A percentile compares a stretch with the other conserved stretches of the same genome.
These are phyloP conservation scores for Monilinia fructigena DNA, from an alignment of 2,329 filamentous ascomycete genomes.

Conservation along the genomic window DNA sequence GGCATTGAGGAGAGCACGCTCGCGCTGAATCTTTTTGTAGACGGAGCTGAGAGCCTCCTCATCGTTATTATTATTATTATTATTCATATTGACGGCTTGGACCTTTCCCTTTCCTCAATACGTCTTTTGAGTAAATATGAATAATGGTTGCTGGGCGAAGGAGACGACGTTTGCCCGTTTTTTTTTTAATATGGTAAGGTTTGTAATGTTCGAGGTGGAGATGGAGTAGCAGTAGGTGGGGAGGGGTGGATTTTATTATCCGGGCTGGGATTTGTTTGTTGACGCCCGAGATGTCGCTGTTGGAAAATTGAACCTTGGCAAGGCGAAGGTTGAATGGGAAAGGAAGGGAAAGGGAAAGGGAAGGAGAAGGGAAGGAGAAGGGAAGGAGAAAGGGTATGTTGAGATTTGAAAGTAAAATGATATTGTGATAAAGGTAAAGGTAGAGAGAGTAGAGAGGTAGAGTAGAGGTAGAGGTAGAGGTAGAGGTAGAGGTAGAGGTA, in stretches of 20 bases:
- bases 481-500: too few species aligned
- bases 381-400: too few species aligned
- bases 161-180: constrained; percentile 4
- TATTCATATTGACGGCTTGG: constrained; percentile 48
- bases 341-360: too few species aligned
- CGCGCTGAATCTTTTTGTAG: constrained; percentile 95
- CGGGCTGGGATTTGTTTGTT: constrained; percentile 23
- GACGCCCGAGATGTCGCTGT: constrained; percentile 21
- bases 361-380: too few species aligned
- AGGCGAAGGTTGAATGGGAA: constrained; percentile 1
- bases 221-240: constrained; percentile 19
- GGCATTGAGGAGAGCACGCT: constrained; percentile 91
- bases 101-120: constrained; percentile 11
- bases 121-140: constrained; percentile 5
- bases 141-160: constrained; percentile 13
- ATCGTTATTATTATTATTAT: constrained; percentile 62
- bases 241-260: constrained; percentile 21
- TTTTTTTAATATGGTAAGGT: constrained; percentile 21
- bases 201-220: constrained; percentile 24
- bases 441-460: too few species aligned
- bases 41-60: constrained; percentile 73
- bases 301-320: constrained; percentile 21
- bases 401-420: too few species aligned
- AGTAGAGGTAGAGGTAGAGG: too few species aligned
- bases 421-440: constrained; percentile 2